Base-by-base conservation (phyloP, 2,329 filamentous ascomycete species). In the Exophiala oligosperma region DNA sequence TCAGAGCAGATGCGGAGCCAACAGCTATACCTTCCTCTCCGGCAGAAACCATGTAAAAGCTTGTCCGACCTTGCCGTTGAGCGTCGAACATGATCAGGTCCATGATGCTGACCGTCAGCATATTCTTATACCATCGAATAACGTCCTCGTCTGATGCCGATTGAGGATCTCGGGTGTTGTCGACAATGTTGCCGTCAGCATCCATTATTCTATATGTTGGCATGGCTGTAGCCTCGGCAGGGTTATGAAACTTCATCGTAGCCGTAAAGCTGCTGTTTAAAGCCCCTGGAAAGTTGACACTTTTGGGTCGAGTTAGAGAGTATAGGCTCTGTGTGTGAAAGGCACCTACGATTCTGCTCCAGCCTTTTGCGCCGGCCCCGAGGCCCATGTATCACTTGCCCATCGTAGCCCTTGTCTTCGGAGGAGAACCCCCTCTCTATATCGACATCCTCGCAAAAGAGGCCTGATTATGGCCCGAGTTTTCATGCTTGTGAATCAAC, bases 51-150 rank as follows among this genome's bases (percentile, higher is more conserved):
- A 99, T 97, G 76, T 99, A 99, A 76, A 99, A 99, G 73, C 88
- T 92, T 56, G 96, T 77, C 21, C 91, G 85, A n/a, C 92, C 92
- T 75, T 99, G 94, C 47, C 94, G 83, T 75, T 99, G 94, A 0
- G 94, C 92, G 70, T 99, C 94, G 70, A 96, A 97, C 92, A 97
- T 97, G 72, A 97, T 90, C 55, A 96, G 74, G 71, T 99, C 94
- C 91, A 99, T 94, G 66, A 97, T 89, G 56, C 89, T 86, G 56
- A 88, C 84, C 81, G 78, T 81, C 57, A 87, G 73, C 85, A 88
- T 88, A 67, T 86, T 84, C 64, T 79, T 83, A 69, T 88, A 88
- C 74, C 84, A 79, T 4, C 73, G 77, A 43, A 86, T 61, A 0
- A 83, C 76, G 59, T 94, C 86, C 53, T 82, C 80, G 58, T 83